phyloP scores from a whole-genome alignment of 768 basidiomycete species.

The Lactifluus pinguis region DNA sequence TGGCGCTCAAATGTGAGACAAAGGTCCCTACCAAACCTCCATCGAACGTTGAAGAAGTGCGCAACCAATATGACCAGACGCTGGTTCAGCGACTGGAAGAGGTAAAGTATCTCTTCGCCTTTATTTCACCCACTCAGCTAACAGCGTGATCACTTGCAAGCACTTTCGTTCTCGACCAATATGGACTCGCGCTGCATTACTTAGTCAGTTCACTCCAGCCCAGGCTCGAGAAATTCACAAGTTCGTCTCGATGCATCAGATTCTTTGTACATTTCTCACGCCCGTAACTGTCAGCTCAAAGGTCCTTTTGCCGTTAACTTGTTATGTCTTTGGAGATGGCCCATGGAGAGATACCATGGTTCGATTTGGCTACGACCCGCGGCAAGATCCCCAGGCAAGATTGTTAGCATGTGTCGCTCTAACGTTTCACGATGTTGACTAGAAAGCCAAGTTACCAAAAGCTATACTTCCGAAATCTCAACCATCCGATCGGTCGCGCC shows the following conservation, averaged over 20 bases:
- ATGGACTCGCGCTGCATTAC: slow-evolving; percentile 82
- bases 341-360: slow-evolving; percentile 90
- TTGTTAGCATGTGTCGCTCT: slow-evolving; percentile 43
- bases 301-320: slow-evolving; percentile 65
- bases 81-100: slow-evolving; percentile 47
- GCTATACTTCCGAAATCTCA: slow-evolving; percentile 81
- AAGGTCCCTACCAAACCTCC: slow-evolving; percentile 49
- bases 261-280: not conserved
- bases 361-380: slow-evolving; percentile 83
- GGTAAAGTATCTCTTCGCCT: slow-evolving; percentile 28
- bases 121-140: not conserved
- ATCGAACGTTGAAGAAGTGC: slow-evolving; percentile 49
- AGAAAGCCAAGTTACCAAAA: slow-evolving; percentile 67
- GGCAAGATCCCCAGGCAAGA: slow-evolving; percentile 59
- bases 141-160: slow-evolving; percentile 29
- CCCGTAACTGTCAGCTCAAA: slow-evolving; percentile 51
- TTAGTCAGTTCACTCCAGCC: slow-evolving; percentile 65
- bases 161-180: slow-evolving; percentile 67
- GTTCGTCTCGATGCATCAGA: slow-evolving; percentile 33
- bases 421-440: not conserved
- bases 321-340: slow-evolving; percentile 88
- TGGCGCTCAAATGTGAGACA: not conserved
- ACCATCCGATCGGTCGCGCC: slow-evolving; percentile 68
- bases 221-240: slow-evolving; percentile 70
- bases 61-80: slow-evolving; percentile 42